Conservation (phyloP, 805 yeast species). For the Starmerella geochares region DNA sequence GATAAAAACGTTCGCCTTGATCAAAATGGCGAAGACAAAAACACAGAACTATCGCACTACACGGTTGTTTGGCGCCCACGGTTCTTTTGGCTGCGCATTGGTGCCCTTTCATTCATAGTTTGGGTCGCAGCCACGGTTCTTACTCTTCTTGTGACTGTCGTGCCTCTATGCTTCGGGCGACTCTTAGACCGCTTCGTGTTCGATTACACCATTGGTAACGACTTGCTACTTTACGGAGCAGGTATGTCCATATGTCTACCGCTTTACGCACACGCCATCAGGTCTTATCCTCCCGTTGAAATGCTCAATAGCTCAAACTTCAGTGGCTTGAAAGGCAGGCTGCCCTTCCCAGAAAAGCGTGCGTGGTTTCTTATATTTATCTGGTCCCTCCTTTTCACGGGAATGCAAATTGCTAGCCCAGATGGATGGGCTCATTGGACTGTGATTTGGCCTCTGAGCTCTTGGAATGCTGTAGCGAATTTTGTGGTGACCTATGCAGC, state of each 20-base stretch:
- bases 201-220: conserved; percentile 11
- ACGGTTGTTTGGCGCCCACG: conserved; percentile 84
- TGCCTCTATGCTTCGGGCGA: conserved; percentile 21
- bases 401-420: background rate
- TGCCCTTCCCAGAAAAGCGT: background rate
- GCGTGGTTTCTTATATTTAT: background rate
- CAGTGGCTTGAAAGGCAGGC: background rate
- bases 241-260: conserved; percentile 14
- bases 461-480: background rate
- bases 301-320: conserved; percentile 3
- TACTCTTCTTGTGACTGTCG: conserved; percentile 9
- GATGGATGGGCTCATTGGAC: conserved; percentile 1
- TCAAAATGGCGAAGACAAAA: conserved; percentile 33
- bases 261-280: conserved; percentile 7
- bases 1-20: conserved; percentile 46
- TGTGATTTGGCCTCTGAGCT: background rate
- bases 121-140: conserved; percentile 32
- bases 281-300: conserved; percentile 4
- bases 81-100: conserved; percentile 50
- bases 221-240: conserved; percentile 7
- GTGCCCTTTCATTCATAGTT: conserved; percentile 37
- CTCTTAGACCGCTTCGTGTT: conserved; percentile 8
- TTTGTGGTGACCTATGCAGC: background rate
- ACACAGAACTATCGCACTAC: conserved; percentile 40
- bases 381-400: background rate